A percentile compares a stretch with the other conserved stretches of the same genome.
Evolutionary conservation across 768 basidiomycete species (phyloP).

Genomic region (Favolaschia claudopus): DNA sequence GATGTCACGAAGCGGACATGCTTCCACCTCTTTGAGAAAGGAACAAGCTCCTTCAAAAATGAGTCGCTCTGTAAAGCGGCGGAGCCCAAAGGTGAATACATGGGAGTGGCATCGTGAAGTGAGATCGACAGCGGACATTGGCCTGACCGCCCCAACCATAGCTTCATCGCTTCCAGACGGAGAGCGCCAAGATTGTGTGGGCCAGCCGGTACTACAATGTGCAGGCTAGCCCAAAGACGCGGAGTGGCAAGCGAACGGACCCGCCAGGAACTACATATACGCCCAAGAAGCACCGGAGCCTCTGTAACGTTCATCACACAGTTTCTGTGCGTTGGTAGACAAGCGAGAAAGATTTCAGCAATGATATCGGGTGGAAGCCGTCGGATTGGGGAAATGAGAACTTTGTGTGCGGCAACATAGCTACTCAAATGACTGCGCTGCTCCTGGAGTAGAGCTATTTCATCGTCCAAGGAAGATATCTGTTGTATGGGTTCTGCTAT

Average conservation of each 20-base stretch:
- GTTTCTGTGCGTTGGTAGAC: slow-evolving; percentile 2
- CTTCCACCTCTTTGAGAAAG: no score
- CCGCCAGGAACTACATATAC: slow-evolving; percentile 12
- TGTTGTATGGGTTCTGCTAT: not conserved
- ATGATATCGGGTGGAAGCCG: slow-evolving; percentile 3
- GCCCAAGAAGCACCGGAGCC: slow-evolving; percentile 1
- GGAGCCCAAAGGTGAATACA: no score
- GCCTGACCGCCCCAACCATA: slow-evolving; percentile 12
- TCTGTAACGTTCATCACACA: slow-evolving; percentile 3
- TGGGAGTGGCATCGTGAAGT: not conserved
- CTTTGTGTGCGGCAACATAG: not conserved
- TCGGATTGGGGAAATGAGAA: slow-evolving; percentile 1
- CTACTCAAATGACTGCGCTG: not conserved
- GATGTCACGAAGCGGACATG: no score
- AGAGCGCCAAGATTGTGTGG: no score
- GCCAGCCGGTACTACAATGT: no score
- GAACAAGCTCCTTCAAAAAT: no score
- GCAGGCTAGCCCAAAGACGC: not conserved
- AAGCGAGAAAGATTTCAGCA: slow-evolving; percentile 7
- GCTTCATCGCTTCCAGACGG: not conserved
- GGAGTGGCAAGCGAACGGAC: not conserved
- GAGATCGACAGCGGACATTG: slow-evolving; percentile 6
- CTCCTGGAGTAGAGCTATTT: not conserved
- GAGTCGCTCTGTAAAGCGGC: no score
- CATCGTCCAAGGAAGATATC: not conserved